Base-by-base conservation (phyloP, 2,329 filamentous ascomycete genomes). In the Ophiostoma ulmi region DNA sequence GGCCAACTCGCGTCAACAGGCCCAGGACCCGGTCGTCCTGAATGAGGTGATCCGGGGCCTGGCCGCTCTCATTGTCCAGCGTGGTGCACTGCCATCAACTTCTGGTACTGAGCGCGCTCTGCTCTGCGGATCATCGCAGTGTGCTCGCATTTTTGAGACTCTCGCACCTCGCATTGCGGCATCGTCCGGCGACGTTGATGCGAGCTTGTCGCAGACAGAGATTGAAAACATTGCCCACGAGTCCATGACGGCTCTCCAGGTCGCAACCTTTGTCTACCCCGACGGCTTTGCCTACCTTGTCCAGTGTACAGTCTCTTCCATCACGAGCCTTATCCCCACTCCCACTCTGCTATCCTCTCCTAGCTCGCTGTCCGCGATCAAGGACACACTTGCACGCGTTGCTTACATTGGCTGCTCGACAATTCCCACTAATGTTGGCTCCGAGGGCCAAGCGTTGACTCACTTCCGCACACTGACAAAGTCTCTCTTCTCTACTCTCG, bases 361-460 rank as follows among this genome's bases (percentile, higher is more conserved):
- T 8, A 39, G 63, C 36, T 11, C 36, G 10, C 68, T 77, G 0
- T 64, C 71, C 13, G 73, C 75, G 14, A 75, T 81, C 10, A 75
- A 75, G n/a, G 76, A 78, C 38, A 77, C 85, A 2, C 78, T 83
- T 4, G 79, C 80, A 11, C 79, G 83, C 1, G 74, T 88, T 2
- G 82, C 83, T 3, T 84, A 81, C 70, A 78, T 87, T 67, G 83
- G 83, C 38, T 85, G 83, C 75, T 85, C 83, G 1, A 65, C 63
- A 20, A 41, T 65, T 10, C 63, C 36, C 7, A 13, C 35, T 8
- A 38, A 38, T 11, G 77, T 80, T 58, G 38, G 38, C 38, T 14
- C 31, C 64, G 68, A 70, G 58, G 70, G 55, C 70, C 75, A 67
- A 41, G 75, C 38, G 67, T 76, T 69, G 70, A 65, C 55, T 14